Percentiles rank a stretch among this genome's conserved stretches.
Evolutionary conservation across 2,329 filamentous ascomycete genomes (phyloP).

Genomic region (Clonostachys byssicola): DNA sequence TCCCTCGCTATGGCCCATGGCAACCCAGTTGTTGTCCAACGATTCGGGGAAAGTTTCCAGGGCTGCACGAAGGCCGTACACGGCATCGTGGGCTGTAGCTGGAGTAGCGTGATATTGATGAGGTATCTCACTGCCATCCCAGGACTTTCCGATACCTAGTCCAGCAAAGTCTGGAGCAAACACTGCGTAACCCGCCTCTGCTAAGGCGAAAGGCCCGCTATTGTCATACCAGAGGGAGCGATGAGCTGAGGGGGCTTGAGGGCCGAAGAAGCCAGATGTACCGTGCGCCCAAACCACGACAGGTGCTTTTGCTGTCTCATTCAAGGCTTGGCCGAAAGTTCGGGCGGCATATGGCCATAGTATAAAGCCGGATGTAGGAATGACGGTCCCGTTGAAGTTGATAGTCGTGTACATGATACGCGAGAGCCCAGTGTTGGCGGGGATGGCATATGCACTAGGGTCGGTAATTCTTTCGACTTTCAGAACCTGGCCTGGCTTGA

Average conservation of each 20-base stretch:
- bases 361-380: slow-evolving; percentile 40
- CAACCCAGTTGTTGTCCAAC: slow-evolving; percentile 29
- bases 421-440: slow-evolving; percentile 20
- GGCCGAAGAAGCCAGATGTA: slow-evolving; percentile 30
- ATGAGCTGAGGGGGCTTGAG: slow-evolving; percentile 29
- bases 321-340: not conserved
- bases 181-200: slow-evolving; percentile 33
- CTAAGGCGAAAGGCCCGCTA: slow-evolving; percentile 26
- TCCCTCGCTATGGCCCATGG: slow-evolving; percentile 40
- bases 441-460: slow-evolving; percentile 1
- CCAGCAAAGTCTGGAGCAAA: slow-evolving; percentile 38
- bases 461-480: slow-evolving; percentile 9
- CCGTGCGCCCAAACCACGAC: slow-evolving; percentile 37
- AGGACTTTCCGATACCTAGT: slow-evolving; percentile 26
- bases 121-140: slow-evolving; percentile 25
- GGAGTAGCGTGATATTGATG: slow-evolving; percentile 32
- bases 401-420: slow-evolving; percentile 38
- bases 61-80: slow-evolving; percentile 35
- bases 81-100: slow-evolving; percentile 33
- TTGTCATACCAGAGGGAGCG: slow-evolving; percentile 33
- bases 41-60: slow-evolving; percentile 27
- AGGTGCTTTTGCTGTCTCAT: slow-evolving; percentile 4
- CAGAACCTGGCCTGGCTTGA: slow-evolving; percentile 4
- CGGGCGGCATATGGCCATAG: slow-evolving; percentile 32
- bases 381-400: slow-evolving; percentile 30